Evolutionary conservation across 2,329 filamentous ascomycete species (phyloP).

Genomic region (Calcarisporium arbuscula): DNA sequence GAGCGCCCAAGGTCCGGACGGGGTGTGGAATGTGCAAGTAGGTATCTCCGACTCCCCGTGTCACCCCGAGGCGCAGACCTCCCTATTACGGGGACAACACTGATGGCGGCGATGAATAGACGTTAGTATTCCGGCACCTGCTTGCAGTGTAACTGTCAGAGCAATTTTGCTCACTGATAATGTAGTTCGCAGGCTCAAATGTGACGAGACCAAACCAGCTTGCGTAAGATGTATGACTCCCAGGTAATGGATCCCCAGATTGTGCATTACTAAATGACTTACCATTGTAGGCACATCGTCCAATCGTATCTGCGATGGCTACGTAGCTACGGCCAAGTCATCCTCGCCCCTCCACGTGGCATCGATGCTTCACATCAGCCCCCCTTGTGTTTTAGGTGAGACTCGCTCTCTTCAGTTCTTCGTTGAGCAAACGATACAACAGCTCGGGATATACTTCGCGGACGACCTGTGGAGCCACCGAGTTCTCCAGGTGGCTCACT

Average conservation of each 20-base stretch:
- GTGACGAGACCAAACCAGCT: conserved; percentile 6
- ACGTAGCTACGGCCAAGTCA: background rate
- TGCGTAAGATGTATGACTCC: conserved; percentile 6
- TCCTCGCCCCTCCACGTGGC: conserved; percentile 2
- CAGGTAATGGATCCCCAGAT: background rate
- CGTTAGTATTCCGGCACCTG: background rate
- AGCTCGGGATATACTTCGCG: conserved; percentile 5
- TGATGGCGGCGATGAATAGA: conserved; percentile 1
- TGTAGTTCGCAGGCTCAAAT: conserved; percentile 9
- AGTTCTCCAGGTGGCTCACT: conserved; percentile 8
- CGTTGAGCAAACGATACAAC: conserved; percentile 5
- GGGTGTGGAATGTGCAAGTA: conserved; percentile 10
- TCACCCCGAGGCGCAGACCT: background rate
- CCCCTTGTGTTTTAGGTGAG: conserved; percentile 2
- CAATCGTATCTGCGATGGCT: conserved; percentile 8
- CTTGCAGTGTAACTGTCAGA: background rate
- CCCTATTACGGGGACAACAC: background rate
- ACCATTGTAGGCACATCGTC: conserved; percentile 3
- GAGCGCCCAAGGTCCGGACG: conserved; percentile 9
- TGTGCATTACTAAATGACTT: background rate
- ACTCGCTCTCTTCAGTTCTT: conserved; percentile 8
- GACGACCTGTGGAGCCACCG: conserved; percentile 8
- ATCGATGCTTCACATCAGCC: background rate
- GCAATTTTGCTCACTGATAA: background rate
- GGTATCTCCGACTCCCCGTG: background rate